phyloP scores from a whole-genome alignment of 148 eudicot species.

The Cornus controversa region DNA sequence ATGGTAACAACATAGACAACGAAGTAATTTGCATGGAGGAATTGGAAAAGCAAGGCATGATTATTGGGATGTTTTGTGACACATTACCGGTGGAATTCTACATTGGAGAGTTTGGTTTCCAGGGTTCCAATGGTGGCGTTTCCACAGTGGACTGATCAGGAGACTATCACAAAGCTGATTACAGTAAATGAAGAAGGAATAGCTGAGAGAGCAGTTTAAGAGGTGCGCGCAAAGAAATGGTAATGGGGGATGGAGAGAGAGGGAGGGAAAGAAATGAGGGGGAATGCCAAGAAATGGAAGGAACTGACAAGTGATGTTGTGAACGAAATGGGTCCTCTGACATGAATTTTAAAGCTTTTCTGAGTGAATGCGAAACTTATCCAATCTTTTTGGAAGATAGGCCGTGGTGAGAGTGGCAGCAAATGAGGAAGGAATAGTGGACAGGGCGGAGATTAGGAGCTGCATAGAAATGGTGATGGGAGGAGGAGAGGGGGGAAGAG shows the following conservation, averaged over 20 bases:
- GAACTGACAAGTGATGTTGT: slow-evolving; percentile 35
- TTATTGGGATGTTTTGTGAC: too few species aligned
- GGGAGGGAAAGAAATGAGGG: slow-evolving; percentile 16
- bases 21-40: slow-evolving; percentile 37
- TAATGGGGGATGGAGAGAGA: slow-evolving; percentile 30
- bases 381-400: too few species aligned
- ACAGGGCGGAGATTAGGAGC: too few species aligned
- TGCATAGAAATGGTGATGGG: too few species aligned
- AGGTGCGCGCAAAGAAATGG: slow-evolving; percentile 44
- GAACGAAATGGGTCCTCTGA: slow-evolving; percentile 48
- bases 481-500: too few species aligned
- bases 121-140: too few species aligned
- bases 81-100: too few species aligned
- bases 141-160: slow-evolving; percentile 57
- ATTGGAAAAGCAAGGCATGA: slow-evolving; percentile 32
- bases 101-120: too few species aligned
- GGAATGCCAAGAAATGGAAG: too few species aligned
- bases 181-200: too few species aligned
- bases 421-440: too few species aligned
- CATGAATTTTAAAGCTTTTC: slow-evolving; percentile 36
- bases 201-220: slow-evolving; percentile 39
- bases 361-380: slow-evolving; percentile 12
- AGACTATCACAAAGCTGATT: slow-evolving; percentile 51
- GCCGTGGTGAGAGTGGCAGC: too few species aligned
- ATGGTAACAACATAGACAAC: slow-evolving; percentile 10